Evolutionary conservation across 73 alveolate species (phyloP).

Genomic region (Uronychia binucleata): DNA sequence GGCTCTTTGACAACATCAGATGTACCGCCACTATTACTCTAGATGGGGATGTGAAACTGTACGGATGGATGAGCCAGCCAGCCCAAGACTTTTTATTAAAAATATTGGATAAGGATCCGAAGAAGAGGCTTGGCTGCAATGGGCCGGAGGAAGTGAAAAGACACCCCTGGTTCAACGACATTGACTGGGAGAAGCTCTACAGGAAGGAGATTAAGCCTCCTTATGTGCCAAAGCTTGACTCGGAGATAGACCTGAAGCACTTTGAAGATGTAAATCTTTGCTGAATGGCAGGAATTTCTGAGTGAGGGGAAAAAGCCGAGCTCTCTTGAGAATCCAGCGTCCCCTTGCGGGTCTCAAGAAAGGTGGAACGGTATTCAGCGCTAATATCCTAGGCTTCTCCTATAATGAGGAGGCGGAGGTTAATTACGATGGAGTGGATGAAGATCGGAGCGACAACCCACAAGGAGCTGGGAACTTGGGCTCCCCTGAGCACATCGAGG

Average conservation of each 20-base stretch:
- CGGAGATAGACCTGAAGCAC: background rate
- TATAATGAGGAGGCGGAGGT: background rate
- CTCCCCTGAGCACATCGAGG: no score
- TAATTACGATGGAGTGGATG: background rate
- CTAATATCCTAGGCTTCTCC: background rate
- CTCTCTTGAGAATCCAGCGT: background rate
- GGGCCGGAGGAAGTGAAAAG: constrained; percentile 60
- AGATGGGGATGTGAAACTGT: constrained; percentile 65
- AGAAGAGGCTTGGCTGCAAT: constrained; percentile 54
- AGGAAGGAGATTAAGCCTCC: constrained; percentile 79
- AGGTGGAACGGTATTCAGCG: background rate
- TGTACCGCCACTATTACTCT: constrained; percentile 53
- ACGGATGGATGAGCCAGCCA: constrained; percentile 61
- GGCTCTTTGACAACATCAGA: constrained; percentile 81
- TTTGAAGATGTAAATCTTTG: background rate
- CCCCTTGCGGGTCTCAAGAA: background rate
- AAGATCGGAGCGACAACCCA: no score
- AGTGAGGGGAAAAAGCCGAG: background rate
- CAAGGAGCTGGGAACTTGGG: no score
- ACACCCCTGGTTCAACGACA: constrained; percentile 65
- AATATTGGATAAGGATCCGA: constrained; percentile 65
- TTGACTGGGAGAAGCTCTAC: constrained; percentile 33
- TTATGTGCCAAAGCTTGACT: constrained; percentile 4
- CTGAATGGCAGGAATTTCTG: background rate
- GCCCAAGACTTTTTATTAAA: constrained; percentile 52